phyloP scores from a whole-genome alignment of 1,284 basidiomycete genomes.

The Lentinula novae-zelandiae region DNA sequence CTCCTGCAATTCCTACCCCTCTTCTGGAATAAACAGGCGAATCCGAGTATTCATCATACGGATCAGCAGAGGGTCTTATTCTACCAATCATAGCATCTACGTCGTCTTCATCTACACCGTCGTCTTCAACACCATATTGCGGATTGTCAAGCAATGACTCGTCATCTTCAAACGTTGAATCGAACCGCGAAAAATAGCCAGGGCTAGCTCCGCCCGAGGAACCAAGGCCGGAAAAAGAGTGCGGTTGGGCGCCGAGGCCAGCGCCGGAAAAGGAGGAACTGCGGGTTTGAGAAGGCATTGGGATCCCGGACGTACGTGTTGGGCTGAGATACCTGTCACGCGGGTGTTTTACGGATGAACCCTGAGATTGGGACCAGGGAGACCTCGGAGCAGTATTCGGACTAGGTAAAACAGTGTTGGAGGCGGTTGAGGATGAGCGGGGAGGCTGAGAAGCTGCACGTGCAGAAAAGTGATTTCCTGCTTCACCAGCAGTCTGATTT shows the following conservation, averaged over 20 bases:
- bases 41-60: conserved; percentile 7
- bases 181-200: conserved; percentile 33
- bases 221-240: conserved; percentile 4
- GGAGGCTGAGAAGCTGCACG: conserved; percentile 70
- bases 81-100: conserved; percentile 8
- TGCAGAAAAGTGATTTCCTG: conserved; percentile 28
- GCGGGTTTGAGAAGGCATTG: conserved; percentile 47
- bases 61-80: conserved; percentile 16
- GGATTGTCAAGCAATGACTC: conserved; percentile 48
- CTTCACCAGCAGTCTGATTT: not conserved
- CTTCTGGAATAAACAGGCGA: conserved; percentile 4
- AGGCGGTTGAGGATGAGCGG: conserved; percentile 34
- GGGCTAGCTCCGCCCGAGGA: conserved; percentile 30
- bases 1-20: not conserved
- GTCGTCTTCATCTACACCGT: conserved; percentile 1
- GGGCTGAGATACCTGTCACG: conserved; percentile 22
- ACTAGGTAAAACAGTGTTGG: conserved; percentile 42
- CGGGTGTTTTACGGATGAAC: conserved; percentile 33
- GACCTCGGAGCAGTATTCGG: conserved; percentile 48
- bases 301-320: conserved; percentile 16
- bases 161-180: conserved; percentile 71
- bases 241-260: not conserved
- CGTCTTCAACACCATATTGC: not conserved
- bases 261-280: conserved; percentile 59
- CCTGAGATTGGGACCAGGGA: conserved; percentile 38